Evolutionary conservation across 1,284 basidiomycete species (phyloP), one percentile per base, ranked within the genome.

Genomic region (Lignosus rhinocerotis): DNA sequence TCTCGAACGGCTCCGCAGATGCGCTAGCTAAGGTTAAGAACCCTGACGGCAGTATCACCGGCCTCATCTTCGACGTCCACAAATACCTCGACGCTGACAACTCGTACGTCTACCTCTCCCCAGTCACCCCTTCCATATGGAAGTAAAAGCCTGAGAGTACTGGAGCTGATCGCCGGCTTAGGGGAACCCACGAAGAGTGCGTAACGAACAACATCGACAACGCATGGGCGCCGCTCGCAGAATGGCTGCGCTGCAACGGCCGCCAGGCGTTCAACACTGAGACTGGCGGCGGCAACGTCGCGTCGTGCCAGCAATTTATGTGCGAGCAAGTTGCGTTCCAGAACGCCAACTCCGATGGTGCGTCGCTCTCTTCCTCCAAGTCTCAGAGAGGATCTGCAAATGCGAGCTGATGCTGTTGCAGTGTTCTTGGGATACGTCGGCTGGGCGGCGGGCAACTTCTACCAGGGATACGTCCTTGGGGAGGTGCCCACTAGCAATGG

Each of bases 241-340:
- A 73, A 39, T 86, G 79, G 78, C 75, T 86, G 11, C 72, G 79
- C 33, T 68, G 68, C 53, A 79, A 84, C 57, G 76, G 76, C n/a
- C 78, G 85, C 42, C 81, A 84, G 64, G 86, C 84, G 6, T 77
- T 88, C 68, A 78, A 85, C 66, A 83, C 83, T 14, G 86, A 87
- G 69, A 85, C 84, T 0, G 85, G 86, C 44, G 86, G 83, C 32
- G 84, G 81, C 43, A 76, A 84, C 58, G 78, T 77, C 41, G 74
- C 74, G 17, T 78, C 78, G 12, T 84, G 83, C 67, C 71, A 76
- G 17, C 67, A 70, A 43, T 79, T 73, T 63, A 71, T 82, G 62
- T 80, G 75, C 57, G 69, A 82, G 63, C 79, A 84, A 64, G 72
- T 85, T 51, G 74, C 76, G 3, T 85, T 74, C 74, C 78, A 83